Evolutionary conservation across 2,329 filamentous ascomycete genomes (phyloP), one percentile per base, ranked within the genome.

Genomic region (Diaporthe sp.): DNA sequence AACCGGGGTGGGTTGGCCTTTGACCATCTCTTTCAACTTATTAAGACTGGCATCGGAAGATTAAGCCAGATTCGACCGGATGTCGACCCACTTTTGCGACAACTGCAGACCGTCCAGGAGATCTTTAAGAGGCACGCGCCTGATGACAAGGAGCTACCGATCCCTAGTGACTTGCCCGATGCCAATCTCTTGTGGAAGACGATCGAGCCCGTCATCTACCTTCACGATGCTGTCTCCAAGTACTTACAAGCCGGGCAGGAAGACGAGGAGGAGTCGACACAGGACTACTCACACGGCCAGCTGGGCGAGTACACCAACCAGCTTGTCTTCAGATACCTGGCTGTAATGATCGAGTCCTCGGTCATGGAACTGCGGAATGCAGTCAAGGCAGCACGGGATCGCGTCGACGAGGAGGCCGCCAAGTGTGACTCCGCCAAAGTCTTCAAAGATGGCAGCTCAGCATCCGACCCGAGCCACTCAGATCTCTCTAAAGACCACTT

Each of bases 401-500:
- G 77, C 13, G 80, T 82, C 1, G 80, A 81, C 67, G 75, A 80
- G 47, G 80, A 81, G 57, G 80, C 80, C 3, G 78, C 80, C 45
- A 80, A 81, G 54, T 78, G 79, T 4, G 77, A 70, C 13, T 79
- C 80, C 3, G 79, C 80, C 3, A 77, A 76, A 10, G 76, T 81
- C 30, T 81, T 81, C 67, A 67, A 78, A 52, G 77, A 78, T 19
- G 78, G 78, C 17, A 78, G 78, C 19, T 86, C 86, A 0, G 87
- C 80, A 1, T 88, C 87, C 1, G 87, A 90, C 77, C 89, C 89
- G 13, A 91, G 89, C 15, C 89, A 91, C 78, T 90, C 89, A 3
- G 84, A 91, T 71, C 84, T 91, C 12, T 89, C 87, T 38, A 91
- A 91, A 80, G 89, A 91, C 75, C 89, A 91, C 78, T 91, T 91